phyloP scores from a whole-genome alignment of 345 rosid species.

The Camelina laxa region DNA sequence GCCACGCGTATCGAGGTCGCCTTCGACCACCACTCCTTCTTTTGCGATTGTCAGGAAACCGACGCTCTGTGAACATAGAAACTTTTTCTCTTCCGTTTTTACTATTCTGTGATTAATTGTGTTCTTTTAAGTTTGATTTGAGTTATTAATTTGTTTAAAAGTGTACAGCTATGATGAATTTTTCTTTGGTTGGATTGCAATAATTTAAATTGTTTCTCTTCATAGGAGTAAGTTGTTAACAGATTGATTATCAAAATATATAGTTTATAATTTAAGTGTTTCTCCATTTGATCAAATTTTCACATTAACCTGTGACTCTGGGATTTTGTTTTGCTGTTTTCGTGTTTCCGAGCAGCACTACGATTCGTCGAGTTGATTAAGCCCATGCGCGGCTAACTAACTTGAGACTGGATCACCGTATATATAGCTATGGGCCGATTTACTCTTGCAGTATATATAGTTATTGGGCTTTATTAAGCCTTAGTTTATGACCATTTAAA shows the following conservation, averaged over 20 bases:
- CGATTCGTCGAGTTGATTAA: not conserved
- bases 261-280: too few species aligned
- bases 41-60: too few species aligned
- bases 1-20: too few species aligned
- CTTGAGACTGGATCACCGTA: too few species aligned
- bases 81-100: too few species aligned
- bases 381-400: not conserved
- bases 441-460: not conserved
- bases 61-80: too few species aligned
- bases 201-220: constrained; percentile 24
- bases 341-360: constrained; percentile 2
- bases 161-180: constrained; percentile 33
- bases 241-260: constrained; percentile 7
- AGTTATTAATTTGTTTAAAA: constrained; percentile 32
- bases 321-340: constrained; percentile 8
- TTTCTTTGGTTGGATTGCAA: constrained; percentile 27
- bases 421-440: not conserved
- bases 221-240: constrained; percentile 25
- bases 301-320: not conserved
- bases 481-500: not conserved
- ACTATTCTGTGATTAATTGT: constrained; percentile 40
- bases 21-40: too few species aligned
- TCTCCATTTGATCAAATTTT: not conserved
- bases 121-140: constrained; percentile 27
- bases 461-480: constrained; percentile 4